phyloP scores from a whole-genome alignment of 495 filamentous ascomycete species.

The Aspergillus heteromorphus region DNA sequence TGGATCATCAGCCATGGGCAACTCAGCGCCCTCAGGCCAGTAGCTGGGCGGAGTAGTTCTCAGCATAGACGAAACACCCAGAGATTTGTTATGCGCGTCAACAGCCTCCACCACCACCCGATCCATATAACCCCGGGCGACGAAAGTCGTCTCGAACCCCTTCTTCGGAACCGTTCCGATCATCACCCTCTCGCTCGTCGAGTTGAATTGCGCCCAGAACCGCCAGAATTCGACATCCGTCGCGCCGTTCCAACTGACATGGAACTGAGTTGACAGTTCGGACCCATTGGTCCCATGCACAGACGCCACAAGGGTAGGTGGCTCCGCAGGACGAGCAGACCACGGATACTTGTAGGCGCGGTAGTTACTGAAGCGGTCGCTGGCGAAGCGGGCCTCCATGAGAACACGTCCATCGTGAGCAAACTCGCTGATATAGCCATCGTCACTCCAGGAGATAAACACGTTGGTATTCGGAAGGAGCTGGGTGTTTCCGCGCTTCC shows the following conservation, averaged over 20 bases:
- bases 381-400: slow-evolving; percentile 20
- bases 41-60: background rate
- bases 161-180: slow-evolving; percentile 7
- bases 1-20: background rate
- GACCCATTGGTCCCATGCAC: slow-evolving; percentile 7
- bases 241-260: slow-evolving; percentile 18
- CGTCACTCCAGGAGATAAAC: slow-evolving; percentile 46
- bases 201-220: slow-evolving; percentile 6
- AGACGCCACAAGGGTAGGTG: slow-evolving; percentile 5
- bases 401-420: slow-evolving; percentile 36
- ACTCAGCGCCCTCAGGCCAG: background rate
- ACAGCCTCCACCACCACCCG: slow-evolving; percentile 14
- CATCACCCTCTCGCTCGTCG: background rate
- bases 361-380: slow-evolving; percentile 11
- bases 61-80: background rate
- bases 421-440: slow-evolving; percentile 43
- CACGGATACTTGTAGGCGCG: slow-evolving; percentile 20
- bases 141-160: slow-evolving; percentile 10
- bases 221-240: slow-evolving; percentile 13
- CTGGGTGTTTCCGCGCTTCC: slow-evolving; percentile 49
- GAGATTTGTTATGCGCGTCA: background rate
- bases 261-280: slow-evolving; percentile 10
- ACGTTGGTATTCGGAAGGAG: slow-evolving; percentile 41
- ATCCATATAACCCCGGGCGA: slow-evolving; percentile 10
- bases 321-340: slow-evolving; percentile 9